Percentiles rank a stretch among this genome's conserved stretches.
Evolutionary conservation across 1,139 yeast species (phyloP).

Genomic region (Hyphopichia buzzinii): DNA sequence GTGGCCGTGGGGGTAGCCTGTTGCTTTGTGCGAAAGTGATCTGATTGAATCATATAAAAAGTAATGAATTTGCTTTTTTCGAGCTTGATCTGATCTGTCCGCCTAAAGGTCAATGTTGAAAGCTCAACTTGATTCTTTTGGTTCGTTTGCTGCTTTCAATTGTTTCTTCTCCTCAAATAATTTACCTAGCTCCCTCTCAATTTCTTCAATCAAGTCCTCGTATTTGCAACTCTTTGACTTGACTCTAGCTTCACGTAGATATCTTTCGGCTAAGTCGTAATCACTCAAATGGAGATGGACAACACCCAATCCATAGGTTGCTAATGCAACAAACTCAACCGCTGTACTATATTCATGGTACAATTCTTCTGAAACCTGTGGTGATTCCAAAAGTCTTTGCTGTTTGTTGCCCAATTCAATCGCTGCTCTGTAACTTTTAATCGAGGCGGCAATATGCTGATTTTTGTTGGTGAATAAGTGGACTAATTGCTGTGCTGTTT

Average conservation of each 20-base stretch:
- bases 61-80: too few relatives aligned
- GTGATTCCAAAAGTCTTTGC: conserved; percentile 31
- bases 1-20: too few relatives aligned
- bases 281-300: conserved; percentile 60
- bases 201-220: conserved; percentile 58
- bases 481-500: not conserved
- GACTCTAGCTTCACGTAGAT: conserved; percentile 67
- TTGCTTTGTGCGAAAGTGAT: too few relatives aligned
- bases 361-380: not conserved
- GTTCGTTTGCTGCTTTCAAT: conserved; percentile 2
- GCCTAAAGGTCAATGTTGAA: too few relatives aligned
- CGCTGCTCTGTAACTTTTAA: not conserved
- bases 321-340: conserved; percentile 67
- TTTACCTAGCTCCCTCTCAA: conserved; percentile 63
- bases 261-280: conserved; percentile 55
- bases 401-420: not conserved
- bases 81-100: too few relatives aligned
- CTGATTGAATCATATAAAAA: too few relatives aligned
- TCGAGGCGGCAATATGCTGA: not conserved
- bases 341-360: not conserved
- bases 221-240: conserved; percentile 70
- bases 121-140: not conserved
- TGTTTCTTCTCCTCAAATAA: conserved; percentile 34
- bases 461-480: not conserved
- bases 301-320: conserved; percentile 86